Evolutionary conservation across 108 stramenopile genomes (phyloP).

Genomic region (Pseudonitzschia delicatissima): DNA sequence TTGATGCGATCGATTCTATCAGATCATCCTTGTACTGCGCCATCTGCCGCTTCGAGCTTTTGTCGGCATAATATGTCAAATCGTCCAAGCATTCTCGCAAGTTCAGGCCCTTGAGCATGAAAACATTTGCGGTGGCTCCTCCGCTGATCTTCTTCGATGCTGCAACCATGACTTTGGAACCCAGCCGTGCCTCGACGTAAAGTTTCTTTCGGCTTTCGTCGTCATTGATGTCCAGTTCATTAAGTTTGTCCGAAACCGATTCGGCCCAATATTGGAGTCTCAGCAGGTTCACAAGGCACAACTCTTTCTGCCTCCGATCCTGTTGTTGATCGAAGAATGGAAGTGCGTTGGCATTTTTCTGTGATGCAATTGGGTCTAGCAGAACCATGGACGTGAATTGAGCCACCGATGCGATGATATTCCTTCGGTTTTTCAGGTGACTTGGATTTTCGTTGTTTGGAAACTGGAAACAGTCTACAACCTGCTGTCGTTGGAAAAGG

Average conservation of each 20-base stretch:
- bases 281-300: conserved; percentile 60
- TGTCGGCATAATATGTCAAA: conserved; percentile 43
- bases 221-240: not conserved
- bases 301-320: conserved; percentile 59
- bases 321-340: conserved; percentile 20
- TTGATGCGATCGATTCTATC: conserved; percentile 59
- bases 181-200: conserved; percentile 74
- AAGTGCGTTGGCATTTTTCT: conserved; percentile 10
- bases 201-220: conserved; percentile 30
- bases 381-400: not conserved
- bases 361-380: not conserved
- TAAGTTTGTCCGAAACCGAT: conserved; percentile 28
- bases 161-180: conserved; percentile 73
- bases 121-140: conserved; percentile 56
- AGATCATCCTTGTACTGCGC: conserved; percentile 23
- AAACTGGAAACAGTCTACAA: not conserved
- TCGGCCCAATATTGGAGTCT: conserved; percentile 68
- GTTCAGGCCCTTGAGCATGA: conserved; percentile 50
- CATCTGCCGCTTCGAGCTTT: conserved; percentile 12
- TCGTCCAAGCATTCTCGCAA: conserved; percentile 60
- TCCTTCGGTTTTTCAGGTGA: not conserved
- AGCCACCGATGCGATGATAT: not conserved
- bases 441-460: not conserved
- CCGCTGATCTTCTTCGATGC: conserved; percentile 54
- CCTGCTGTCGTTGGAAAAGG: not conserved